phyloP scores from a whole-genome alignment of 306 rosid genomes.

The Glycyrrhiza uralensis region DNA sequence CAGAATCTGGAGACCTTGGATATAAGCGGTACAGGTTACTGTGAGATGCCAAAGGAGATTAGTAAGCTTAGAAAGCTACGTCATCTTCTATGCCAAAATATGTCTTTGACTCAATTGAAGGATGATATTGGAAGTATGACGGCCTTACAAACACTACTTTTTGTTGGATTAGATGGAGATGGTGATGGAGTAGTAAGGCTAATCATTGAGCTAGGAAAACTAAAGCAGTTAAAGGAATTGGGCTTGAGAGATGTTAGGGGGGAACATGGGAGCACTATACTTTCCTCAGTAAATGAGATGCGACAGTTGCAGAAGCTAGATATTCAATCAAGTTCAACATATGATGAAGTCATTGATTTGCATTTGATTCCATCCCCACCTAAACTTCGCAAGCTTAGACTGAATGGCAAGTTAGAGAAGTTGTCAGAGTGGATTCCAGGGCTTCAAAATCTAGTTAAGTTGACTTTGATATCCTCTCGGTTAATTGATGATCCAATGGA shows the following conservation, averaged over 20 bases:
- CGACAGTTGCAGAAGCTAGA: neutral
- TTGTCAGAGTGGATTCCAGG: neutral
- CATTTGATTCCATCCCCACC: neutral
- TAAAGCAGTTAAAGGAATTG: neutral
- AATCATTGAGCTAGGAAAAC: neutral
- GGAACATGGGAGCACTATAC: neutral
- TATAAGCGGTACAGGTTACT: neutral
- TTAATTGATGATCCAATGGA: too few species aligned
- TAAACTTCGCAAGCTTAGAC: neutral
- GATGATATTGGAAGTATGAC: neutral
- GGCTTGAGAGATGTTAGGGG: neutral
- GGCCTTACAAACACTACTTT: neutral
- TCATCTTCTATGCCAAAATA: neutral
- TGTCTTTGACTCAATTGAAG: neutral
- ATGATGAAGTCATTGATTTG: neutral
- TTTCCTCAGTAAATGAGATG: neutral
- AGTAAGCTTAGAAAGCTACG: too few species aligned
- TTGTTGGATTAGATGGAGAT: neutral
- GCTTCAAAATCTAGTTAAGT: neutral
- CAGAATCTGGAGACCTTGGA: neutral
- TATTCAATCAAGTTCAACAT: too few species aligned
- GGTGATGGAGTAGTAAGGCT: neutral
- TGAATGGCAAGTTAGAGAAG: neutral
- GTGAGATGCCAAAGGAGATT: neutral
- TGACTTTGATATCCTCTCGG: too few species aligned